A percentile compares a stretch with the other conserved stretches of the same genome.
These are phyloP conservation scores for Debaryomyces nepalensis DNA, from an alignment of 1,139 yeast genomes.

Conservation along the genomic window DNA sequence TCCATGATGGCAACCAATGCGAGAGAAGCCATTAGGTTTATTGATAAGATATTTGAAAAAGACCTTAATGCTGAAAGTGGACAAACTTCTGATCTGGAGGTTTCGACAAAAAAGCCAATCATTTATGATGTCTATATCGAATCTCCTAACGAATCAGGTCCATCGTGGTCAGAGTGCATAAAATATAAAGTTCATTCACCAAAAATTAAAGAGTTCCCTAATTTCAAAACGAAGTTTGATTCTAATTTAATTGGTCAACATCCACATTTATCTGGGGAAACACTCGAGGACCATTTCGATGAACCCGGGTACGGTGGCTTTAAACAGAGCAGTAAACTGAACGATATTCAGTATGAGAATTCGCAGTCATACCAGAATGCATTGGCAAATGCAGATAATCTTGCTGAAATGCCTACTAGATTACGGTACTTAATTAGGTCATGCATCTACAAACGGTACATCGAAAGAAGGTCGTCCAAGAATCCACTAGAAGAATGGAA, in stretches of 20 bases:
- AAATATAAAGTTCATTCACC: constrained; percentile 53
- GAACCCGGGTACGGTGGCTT: constrained; percentile 14
- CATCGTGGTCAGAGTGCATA: constrained; percentile 53
- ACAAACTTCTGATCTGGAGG: no score
- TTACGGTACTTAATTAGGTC: constrained; percentile 54
- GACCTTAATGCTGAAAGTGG: constrained; percentile 11
- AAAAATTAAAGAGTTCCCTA: constrained; percentile 50
- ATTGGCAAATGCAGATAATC: constrained; percentile 32
- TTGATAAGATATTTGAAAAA: constrained; percentile 46
- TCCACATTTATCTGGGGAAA: constrained; percentile 13
- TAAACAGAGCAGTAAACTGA: constrained; percentile 19
- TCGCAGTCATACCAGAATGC: constrained; percentile 34
- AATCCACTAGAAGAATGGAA: constrained; percentile 45
- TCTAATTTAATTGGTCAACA: constrained; percentile 29
- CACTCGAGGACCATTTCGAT: constrained; percentile 9
- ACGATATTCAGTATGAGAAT: constrained; percentile 42
- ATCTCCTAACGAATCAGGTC: constrained; percentile 47
- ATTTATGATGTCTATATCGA: constrained; percentile 34
- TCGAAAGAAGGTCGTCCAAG: constrained; percentile 29
- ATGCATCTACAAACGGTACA: constrained; percentile 50
- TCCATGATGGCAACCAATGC: constrained; percentile 60
- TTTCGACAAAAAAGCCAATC: constrained; percentile 17
- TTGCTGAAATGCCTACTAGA: constrained; percentile 54
- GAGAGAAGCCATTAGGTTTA: constrained; percentile 57
- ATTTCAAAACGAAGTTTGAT: constrained; percentile 42